phyloP scores from a whole-genome alignment of 2,329 filamentous ascomycete species.

The Aspergillus sojae region DNA sequence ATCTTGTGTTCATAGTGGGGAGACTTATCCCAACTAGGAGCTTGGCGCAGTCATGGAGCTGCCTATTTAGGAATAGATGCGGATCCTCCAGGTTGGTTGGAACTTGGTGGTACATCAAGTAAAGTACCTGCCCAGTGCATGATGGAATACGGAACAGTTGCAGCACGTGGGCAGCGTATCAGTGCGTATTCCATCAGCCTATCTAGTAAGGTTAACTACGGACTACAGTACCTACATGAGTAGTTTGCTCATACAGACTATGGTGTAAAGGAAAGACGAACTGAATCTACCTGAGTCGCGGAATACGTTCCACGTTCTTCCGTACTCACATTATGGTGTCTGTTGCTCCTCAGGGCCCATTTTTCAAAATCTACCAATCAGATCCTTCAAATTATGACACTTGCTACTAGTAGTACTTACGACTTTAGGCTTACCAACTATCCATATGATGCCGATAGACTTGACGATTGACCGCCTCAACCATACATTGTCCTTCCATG shows the following conservation, averaged over 20 bases:
- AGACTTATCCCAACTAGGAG: background rate
- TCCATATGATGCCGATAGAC: background rate
- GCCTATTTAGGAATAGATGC: conserved; percentile 1
- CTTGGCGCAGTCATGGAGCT: conserved; percentile 4
- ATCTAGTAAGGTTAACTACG: background rate
- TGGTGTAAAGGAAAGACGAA: background rate
- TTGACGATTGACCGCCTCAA: background rate
- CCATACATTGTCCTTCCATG: conserved; percentile 1
- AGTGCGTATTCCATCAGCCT: background rate
- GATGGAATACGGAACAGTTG: background rate
- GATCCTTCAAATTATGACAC: background rate
- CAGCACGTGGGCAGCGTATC: conserved; percentile 1
- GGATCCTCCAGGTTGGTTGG: background rate
- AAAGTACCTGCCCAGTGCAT: background rate
- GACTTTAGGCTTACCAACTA: background rate
- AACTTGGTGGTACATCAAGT: background rate
- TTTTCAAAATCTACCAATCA: background rate
- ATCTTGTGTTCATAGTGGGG: background rate
- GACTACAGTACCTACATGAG: background rate
- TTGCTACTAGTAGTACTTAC: background rate
- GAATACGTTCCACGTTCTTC: background rate
- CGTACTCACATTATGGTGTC: background rate
- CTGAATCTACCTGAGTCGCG: background rate
- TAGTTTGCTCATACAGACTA: background rate
- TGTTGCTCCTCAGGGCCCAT: background rate